Base-by-base conservation (phyloP, 129 eudicot genomes). In the Arctium lappa region DNA sequence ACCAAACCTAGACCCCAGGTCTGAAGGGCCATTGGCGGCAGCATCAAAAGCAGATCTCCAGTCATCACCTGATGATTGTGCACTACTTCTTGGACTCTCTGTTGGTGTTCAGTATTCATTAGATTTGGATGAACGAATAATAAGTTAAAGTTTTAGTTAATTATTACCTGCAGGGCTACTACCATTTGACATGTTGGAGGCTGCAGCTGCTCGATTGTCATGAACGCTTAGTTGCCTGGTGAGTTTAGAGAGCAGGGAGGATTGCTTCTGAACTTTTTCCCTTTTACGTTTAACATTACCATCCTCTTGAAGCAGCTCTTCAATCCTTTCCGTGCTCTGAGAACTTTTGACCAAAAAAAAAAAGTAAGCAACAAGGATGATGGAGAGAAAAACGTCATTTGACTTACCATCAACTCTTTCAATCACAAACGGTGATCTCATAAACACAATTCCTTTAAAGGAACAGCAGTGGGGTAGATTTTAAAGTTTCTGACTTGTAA, bases 21-120 rank as follows among this genome's bases (percentile, higher is more conserved):
- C 92, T 0, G 87, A 29, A 12, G 93, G 91, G 29, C 99, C 99
- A 68, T 96, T 96, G 2, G 98, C 95, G 0, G 98, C 95, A 87
- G 99, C 99, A 89, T 96, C 99, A 77, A 96, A 96, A 46, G 99
- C 99, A 80, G 95, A 85, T 90, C 99, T 91, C 99, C 99, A 96
- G 78, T 96, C 99, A 76, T 96, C 99, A 34, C 97, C 97, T 9
- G 86, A 30, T 5, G 97, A 86, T 16, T 87, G 84, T 13, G 93
- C 92, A 34, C 71, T 33, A 6, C 89, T 82, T 86, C 88, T 91
- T 60, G 97, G 98, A 48, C 90, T n/a, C 72, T 84, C 87, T 84
- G 76, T 68, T 40, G 16, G 33, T 0, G 18, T 82, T n/a, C 46
- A 83, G 12, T 15, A 29, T 15, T 39, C 4, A 1, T 77, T 37